Evolutionary conservation across 1,284 basidiomycete species (phyloP), one percentile per base, ranked within the genome.

Genomic region (Salmacisia buchloeana): DNA sequence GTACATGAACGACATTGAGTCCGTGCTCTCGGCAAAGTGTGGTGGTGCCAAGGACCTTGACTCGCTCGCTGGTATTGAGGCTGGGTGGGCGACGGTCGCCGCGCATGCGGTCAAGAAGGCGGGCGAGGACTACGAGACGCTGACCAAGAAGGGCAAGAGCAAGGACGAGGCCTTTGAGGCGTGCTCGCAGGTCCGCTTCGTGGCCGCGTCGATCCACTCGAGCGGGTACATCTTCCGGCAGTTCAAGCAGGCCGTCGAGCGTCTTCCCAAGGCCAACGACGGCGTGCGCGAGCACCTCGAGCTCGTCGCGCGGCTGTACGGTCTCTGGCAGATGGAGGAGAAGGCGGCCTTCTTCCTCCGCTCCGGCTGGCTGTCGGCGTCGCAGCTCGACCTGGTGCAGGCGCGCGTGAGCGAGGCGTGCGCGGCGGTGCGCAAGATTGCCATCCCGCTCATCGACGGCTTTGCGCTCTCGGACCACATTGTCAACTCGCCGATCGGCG

Each of bases 251-350:
- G 79, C 76, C 4, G 70, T 80, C 5, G 70, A 77, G 66, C 65
- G 67, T 5, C 57, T 75, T 56, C 66, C 73, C 15, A 67, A 66
- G 33, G 64, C 65, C 43, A 61, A 65, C 45, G 74, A 79, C 59
- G 74, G 74, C 52, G 76, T 77, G 29, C 68, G 73, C 38, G 69
- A 74, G 58, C 63, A 73, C 45, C 69, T 79, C 33, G 65, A 71
- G 57, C 60, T 72, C 38, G 59, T 79, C 31, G 66, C 67, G 56
- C 71, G 68, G 41, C 70, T 79, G 62, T 79, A 79, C 64, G 77
- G 83, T n/a, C 77, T 84, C 13, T 85, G 84, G 83, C 82, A 83
- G 73, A 82, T 85, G 69, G 84, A 85, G 74, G 84, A 85, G 81
- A 83, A 84, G 76, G 83, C 83, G 52, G 83, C 81, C 34, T 81